phyloP scores from a whole-genome alignment of 2,329 filamentous ascomycete genomes.

The Clonostachys rosea region DNA sequence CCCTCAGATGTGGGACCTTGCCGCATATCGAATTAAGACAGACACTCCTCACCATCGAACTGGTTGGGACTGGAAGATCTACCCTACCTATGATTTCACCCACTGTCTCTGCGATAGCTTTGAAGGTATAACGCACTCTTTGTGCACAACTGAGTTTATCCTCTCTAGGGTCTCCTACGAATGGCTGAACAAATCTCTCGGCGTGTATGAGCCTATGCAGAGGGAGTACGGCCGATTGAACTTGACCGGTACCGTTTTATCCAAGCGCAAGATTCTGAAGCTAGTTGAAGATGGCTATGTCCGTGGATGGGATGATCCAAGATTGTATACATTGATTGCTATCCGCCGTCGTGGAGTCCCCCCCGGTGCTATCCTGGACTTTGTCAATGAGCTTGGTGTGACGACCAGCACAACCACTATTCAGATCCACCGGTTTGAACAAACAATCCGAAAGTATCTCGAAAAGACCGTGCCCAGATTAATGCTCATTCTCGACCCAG shows the following conservation, averaged over 20 bases:
- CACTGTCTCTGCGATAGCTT: constrained; percentile 91
- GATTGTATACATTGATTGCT: constrained; percentile 82
- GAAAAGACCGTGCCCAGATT: constrained; percentile 84
- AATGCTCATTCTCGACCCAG: constrained; percentile 83
- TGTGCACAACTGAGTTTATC: constrained; percentile 92
- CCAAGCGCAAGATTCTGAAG: constrained; percentile 79
- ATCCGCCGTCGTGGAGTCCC: constrained; percentile 82
- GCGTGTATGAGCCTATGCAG: constrained; percentile 90
- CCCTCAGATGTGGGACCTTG: constrained; percentile 94
- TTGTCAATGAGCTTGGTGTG: constrained; percentile 87
- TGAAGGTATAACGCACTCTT: constrained; percentile 84
- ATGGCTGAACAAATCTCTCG: constrained; percentile 77
- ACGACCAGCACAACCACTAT: constrained; percentile 79
- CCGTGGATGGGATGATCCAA: constrained; percentile 85
- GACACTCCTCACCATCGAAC: constrained; percentile 69
- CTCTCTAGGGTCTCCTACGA: constrained; percentile 84
- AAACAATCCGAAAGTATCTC: constrained; percentile 79
- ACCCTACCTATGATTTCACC: constrained; percentile 91
- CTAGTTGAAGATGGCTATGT: constrained; percentile 76
- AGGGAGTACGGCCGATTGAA: constrained; percentile 68
- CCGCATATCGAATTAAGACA: constrained; percentile 78
- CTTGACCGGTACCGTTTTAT: constrained; percentile 79
- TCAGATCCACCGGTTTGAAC: constrained; percentile 75
- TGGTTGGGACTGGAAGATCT: constrained; percentile 82
- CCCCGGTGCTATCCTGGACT: constrained; percentile 81